Base-by-base conservation (phyloP, 2,329 filamentous ascomycete genomes). In the Colletotrichum sidae region DNA sequence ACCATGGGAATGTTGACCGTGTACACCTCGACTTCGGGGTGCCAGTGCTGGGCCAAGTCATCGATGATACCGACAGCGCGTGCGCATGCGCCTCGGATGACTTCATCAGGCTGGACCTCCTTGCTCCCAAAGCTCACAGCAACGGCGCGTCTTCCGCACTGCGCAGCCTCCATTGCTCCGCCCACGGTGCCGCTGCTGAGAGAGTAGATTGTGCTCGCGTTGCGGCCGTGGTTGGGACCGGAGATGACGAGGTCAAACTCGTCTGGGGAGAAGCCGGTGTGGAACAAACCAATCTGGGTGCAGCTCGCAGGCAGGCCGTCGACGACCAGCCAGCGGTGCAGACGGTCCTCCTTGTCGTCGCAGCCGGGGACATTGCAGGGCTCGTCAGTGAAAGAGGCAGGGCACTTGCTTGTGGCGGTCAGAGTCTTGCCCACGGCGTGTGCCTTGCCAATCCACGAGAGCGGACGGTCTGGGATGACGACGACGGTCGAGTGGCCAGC, bases 381-480 rank as follows among this genome's bases (percentile, higher is more conserved):
- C 11, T 34, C 37, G 17, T 58, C 57, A 12, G 50, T 35, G 13
- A 61, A 61, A 34, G 65, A 67, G 12, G 56, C 44, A 5, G 67
- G 67, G 35, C 67, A 68, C 39, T 49, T 58, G 39, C 59, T 67
- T 8, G 55, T 64, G 39, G 67, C 68, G 33, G 58, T 88, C 63
- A 90, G 81, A 38, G 86, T 84, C 68, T 88, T 86, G 53, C 90
- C 90, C 59, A 92, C 88, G 42, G 92, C 85, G 72, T 93, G 90
- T 2, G 90, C 90, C 80, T 93, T 93, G 69, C 90, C 90, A 69
- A 93, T 92, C 90, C 90, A 93, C 65, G 89, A 91, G 69, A 90
- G 84, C 74, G 93, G 90, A 25, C 85, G 85, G 75, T 92, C 85
- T 0, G 90, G 90, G 3, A 93, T 83, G 53, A 91, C 84, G 35